Conservation (phyloP, 192 early-diverging fungal species). For the Backusella parvicylindrica region DNA sequence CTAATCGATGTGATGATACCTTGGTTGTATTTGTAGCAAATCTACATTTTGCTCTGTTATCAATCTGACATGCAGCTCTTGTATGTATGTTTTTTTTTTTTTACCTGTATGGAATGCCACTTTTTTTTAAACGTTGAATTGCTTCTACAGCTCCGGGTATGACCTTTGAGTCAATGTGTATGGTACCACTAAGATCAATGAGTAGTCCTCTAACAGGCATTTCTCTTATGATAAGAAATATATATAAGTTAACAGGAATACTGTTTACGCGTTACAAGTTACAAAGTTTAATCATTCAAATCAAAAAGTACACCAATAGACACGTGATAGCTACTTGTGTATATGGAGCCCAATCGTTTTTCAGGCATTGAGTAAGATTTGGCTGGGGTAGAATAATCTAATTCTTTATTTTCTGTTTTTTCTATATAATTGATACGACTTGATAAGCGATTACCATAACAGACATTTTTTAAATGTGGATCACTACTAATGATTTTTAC, state of each 20-base stretch:
- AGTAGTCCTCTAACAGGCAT: slow-evolving; percentile 51
- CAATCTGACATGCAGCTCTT: background rate
- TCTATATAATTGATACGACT: no score
- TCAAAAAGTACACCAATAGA: background rate
- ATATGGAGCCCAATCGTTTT: no score
- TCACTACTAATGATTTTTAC: no score
- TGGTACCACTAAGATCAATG: slow-evolving; percentile 77
- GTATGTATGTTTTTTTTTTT: no score
- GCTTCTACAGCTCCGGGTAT: slow-evolving; percentile 66
- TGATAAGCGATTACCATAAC: no score
- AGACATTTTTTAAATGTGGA: no score
- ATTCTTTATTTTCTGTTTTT: no score
- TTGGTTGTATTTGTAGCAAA: slow-evolving; percentile 94
- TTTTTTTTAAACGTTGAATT: slow-evolving; percentile 55
- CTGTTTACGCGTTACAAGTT: background rate
- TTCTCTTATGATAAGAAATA: background rate
- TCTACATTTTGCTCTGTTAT: slow-evolving; percentile 31
- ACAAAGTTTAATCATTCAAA: background rate
- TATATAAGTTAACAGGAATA: background rate
- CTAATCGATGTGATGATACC: slow-evolving; percentile 52
- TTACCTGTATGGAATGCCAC: slow-evolving; percentile 48
- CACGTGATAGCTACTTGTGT: no score
- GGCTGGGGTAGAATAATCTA: no score
- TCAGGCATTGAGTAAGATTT: no score
- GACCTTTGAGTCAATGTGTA: slow-evolving; percentile 67